Evolutionary conservation across 108 stramenopile species (phyloP), one percentile per base, ranked within the genome.

Genomic region (Chaetoceros muelleri): DNA sequence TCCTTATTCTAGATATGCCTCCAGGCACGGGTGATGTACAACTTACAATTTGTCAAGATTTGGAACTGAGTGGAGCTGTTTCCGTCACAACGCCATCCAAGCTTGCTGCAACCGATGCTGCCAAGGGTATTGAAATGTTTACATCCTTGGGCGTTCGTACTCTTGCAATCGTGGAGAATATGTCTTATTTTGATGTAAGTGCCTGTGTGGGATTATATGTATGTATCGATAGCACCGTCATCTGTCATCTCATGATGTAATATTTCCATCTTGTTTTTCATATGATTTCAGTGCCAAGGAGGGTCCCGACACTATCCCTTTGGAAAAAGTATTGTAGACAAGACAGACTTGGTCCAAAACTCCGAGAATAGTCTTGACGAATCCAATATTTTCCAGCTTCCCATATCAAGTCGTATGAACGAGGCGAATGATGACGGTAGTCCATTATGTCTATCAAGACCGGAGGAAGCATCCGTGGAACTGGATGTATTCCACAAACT

Each of bases 11-110:
- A 17, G 99, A 99, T 66, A 62, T 99, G 71, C 99, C 99, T 3
- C 99, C 93, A 2, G 99, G 99, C 2, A 99, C 98, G 2, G 99
- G 99, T 0, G 99, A 99, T 70, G 94, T 99, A 0, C 95, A 96
- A 63, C 72, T 99, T 44, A 94, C 93, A 46, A 80, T 98, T 16
- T 93, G 93, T 26, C 98, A 99, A 77, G 82, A 94, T 16, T 52
- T 96, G n/a, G 62, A 85, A 48, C 56, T 99, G 22, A 90, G 85
- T 26, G 97, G 94, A 23, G 96, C 97, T n/a, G 97, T 99, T 28
- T 82, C 96, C 2, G 98, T 99, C 18, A 98, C 99, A 8, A 99
- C 99, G 2, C 99, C 99, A 26, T 95, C 96, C 24, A 70, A 77
- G 23, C 83, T 99, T 19, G 90, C 94, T 17, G 78, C 81, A 58